These are phyloP conservation scores for Whalleya microplaca DNA, from an alignment of 2,329 filamentous ascomycete genomes.

Conservation along the genomic window DNA sequence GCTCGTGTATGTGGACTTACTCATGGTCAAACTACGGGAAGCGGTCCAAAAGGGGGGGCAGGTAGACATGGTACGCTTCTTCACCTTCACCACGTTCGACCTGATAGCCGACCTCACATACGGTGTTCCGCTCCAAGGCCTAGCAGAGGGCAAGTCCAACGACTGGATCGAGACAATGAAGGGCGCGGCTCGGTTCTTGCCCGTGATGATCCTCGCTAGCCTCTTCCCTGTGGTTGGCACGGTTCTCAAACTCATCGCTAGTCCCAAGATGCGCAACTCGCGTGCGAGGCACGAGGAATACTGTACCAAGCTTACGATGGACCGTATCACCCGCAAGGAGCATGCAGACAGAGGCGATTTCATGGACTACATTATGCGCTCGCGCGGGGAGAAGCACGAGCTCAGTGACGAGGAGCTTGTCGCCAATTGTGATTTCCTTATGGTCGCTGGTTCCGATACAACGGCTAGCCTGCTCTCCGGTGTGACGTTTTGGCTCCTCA, in stretches of 20 bases:
- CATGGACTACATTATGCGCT: conserved; percentile 37
- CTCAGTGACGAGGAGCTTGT: conserved; percentile 38
- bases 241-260: conserved; percentile 24
- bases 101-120: conserved; percentile 34
- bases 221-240: conserved; percentile 19
- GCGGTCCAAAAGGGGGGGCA: conserved; percentile 21
- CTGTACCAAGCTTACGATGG: conserved; percentile 27
- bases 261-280: conserved; percentile 33
- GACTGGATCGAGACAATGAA: conserved; percentile 34
- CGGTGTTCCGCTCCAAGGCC: conserved; percentile 33
- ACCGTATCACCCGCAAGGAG: conserved; percentile 30
- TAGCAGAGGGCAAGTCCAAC: conserved; percentile 43
- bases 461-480: conserved; percentile 35
- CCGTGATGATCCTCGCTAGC: conserved; percentile 26
- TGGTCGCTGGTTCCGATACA: conserved; percentile 38
- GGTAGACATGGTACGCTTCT: conserved; percentile 41
- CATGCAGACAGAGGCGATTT: conserved; percentile 37
- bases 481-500: conserved; percentile 33
- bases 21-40: conserved; percentile 35
- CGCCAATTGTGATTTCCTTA: conserved; percentile 36
- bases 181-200: conserved; percentile 28
- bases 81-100: conserved; percentile 37
- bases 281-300: conserved; percentile 32
- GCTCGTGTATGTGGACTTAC: conserved; percentile 35
- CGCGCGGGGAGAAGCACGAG: conserved; percentile 34